Evolutionary conservation across 768 basidiomycete genomes (phyloP), one percentile per base, ranked within the genome.

Genomic region (Kwoniella mangroviensis): DNA sequence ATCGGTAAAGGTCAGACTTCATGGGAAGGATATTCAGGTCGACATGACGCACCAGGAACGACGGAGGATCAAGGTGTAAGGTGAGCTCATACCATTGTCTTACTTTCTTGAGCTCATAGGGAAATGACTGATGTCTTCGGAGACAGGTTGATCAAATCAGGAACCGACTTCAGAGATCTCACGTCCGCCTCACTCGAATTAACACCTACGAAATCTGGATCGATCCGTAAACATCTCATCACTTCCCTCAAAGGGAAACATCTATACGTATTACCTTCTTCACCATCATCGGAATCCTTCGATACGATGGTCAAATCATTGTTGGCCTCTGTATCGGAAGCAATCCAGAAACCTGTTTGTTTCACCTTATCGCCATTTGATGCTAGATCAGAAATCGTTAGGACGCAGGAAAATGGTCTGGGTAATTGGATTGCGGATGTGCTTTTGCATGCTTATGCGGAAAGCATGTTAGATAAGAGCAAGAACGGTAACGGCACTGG

Each of bases 151-250:
- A 85, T 94, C 69, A 95, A 95, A 83, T 93, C 92, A 77, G 94
- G 94, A 9, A 91, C 90, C 2, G 93, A 96, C 83, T 96, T 96
- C 79, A 88, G 91, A 45, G 93, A 95, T 72, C 84, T 95, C 22
- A 92, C 92, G 62, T 91, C 92, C 70, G 84, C 94, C 54, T 85
- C 83, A 0, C 83, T 96, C 22, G 88, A 89, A 66, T 84, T 95
- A 15, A 83, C 85, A 28, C 84, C 88, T 60, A 86, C 89, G 1
- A 87, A 91, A 1, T 79, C 85, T 40, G 89, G 88, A 1, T 90
- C 89, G 74, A 83, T 91, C 12, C 86, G 94, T 71, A 85, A 80
- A 54, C 90, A 88, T 75, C 84, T 91, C 3, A 89, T 96, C 74
- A 87, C 52, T 15, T 65, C 57, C 22, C 72, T 73, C 13, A 75